phyloP scores from a whole-genome alignment of 2,329 filamentous ascomycete genomes.

The Aureobasidium leucospermi region DNA sequence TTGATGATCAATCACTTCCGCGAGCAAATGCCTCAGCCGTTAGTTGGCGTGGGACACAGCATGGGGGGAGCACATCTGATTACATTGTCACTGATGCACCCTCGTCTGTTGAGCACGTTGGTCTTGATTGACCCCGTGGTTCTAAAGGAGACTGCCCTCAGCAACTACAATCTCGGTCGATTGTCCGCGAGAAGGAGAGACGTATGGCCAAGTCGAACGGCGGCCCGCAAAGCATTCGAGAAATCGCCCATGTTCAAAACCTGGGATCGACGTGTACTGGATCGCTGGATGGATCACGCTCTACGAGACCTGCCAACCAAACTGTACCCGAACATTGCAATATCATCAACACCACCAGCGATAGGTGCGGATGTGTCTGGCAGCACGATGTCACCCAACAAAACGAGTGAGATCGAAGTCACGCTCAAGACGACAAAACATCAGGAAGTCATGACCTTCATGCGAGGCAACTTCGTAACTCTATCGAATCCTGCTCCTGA shows the following conservation, averaged over 20 bases:
- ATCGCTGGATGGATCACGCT: slow-evolving; percentile 65
- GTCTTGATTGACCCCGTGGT: slow-evolving; percentile 84
- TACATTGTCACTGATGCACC: slow-evolving; percentile 68
- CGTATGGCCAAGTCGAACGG: slow-evolving; percentile 68
- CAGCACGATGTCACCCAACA: slow-evolving; percentile 11
- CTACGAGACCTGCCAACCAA: slow-evolving; percentile 65
- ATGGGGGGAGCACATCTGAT: slow-evolving; percentile 72
- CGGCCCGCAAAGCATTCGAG: slow-evolving; percentile 59
- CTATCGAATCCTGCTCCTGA: slow-evolving; percentile 22
- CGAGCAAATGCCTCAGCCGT: slow-evolving; percentile 67
- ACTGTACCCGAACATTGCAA: slow-evolving; percentile 41
- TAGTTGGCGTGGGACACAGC: slow-evolving; percentile 82
- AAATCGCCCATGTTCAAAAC: slow-evolving; percentile 67
- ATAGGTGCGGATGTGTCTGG: slow-evolving; percentile 22
- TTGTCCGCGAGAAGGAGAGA: slow-evolving; percentile 69
- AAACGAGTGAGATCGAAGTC: slow-evolving; percentile 40
- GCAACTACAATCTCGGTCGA: slow-evolving; percentile 39
- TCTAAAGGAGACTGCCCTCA: slow-evolving; percentile 36
- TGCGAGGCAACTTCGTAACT: slow-evolving; percentile 50
- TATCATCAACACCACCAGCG: slow-evolving; percentile 22
- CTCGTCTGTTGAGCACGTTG: slow-evolving; percentile 67
- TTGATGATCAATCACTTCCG: slow-evolving; percentile 82
- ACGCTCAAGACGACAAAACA: slow-evolving; percentile 78
- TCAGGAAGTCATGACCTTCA: slow-evolving; percentile 76
- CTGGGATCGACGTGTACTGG: slow-evolving; percentile 77